Conservation (phyloP, 2,329 filamentous ascomycete genomes). For the Geosmithia morbida region DNA sequence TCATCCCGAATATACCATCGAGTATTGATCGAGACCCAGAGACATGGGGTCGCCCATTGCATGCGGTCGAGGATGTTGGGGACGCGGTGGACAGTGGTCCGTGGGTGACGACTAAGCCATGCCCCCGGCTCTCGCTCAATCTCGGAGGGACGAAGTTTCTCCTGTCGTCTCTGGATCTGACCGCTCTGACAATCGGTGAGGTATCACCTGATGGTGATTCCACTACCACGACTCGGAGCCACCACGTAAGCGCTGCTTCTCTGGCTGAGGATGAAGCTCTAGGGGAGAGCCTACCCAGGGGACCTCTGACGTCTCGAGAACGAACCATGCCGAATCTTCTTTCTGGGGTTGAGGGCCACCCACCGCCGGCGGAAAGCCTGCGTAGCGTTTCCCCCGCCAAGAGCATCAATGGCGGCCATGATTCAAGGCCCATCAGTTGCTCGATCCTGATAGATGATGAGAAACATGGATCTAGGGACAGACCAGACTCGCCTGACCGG, state of each 20-base stretch:
- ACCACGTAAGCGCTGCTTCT: neutral
- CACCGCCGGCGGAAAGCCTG: neutral
- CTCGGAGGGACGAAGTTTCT: neutral
- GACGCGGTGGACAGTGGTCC: neutral
- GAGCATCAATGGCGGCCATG: neutral
- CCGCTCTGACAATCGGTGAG: neutral
- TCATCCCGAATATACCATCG: conserved; percentile 18
- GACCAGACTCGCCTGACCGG: neutral
- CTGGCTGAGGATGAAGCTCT: neutral
- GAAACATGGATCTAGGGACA: neutral
- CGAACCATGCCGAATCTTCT: neutral
- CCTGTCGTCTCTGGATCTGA: conserved; percentile 1
- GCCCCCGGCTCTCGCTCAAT: conserved; percentile 3
- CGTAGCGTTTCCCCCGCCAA: neutral
- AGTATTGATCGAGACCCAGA: conserved; percentile 6
- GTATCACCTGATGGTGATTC: neutral
- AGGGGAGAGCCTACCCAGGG: neutral
- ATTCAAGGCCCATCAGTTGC: neutral
- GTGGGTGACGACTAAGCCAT: neutral
- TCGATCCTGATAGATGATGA: neutral
- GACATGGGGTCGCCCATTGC: neutral
- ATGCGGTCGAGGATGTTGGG: neutral
- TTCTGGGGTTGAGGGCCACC: neutral
- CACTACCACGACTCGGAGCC: neutral
- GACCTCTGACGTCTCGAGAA: neutral